These are phyloP conservation scores for Cryphonectria japonica DNA, from an alignment of 2,329 filamentous ascomycete genomes.

Conservation along the genomic window DNA sequence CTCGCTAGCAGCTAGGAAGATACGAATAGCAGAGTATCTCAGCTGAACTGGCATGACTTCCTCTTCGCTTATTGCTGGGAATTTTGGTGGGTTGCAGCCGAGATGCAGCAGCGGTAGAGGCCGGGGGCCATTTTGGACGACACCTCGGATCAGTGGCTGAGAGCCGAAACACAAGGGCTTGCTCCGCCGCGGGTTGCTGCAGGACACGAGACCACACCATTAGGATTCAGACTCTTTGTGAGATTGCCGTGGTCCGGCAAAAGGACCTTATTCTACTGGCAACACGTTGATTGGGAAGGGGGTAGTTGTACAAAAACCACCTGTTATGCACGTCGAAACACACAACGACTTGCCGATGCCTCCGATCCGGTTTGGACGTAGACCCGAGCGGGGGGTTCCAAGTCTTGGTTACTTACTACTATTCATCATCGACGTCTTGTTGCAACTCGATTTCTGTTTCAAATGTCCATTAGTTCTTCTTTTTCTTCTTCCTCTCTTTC, in stretches of 20 bases:
- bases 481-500: too few relatives aligned
- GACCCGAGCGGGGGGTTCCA: neutral
- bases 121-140: neutral
- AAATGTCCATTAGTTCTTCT: slow-evolving; percentile 27
- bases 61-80: neutral
- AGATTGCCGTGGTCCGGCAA: neutral
- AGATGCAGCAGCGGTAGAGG: neutral
- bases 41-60: neutral
- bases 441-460: slow-evolving; percentile 54
- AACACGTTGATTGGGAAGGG: neutral
- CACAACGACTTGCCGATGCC: neutral
- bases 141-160: slow-evolving; percentile 14
- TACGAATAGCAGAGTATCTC: neutral
- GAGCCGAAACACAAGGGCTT: slow-evolving; percentile 14
- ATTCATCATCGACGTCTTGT: slow-evolving; percentile 53
- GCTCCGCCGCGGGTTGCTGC: neutral
- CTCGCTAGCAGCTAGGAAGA: neutral
- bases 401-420: neutral
- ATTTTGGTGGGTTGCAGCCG: neutral
- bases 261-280: neutral
- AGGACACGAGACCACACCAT: slow-evolving; percentile 5
- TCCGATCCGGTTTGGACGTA: neutral
- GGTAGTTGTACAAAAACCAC: neutral
- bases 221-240: neutral
- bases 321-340: neutral